These are phyloP conservation scores for Selaginella tamariscina DNA, from an alignment of 75 land plant species.

Conservation along the genomic window DNA sequence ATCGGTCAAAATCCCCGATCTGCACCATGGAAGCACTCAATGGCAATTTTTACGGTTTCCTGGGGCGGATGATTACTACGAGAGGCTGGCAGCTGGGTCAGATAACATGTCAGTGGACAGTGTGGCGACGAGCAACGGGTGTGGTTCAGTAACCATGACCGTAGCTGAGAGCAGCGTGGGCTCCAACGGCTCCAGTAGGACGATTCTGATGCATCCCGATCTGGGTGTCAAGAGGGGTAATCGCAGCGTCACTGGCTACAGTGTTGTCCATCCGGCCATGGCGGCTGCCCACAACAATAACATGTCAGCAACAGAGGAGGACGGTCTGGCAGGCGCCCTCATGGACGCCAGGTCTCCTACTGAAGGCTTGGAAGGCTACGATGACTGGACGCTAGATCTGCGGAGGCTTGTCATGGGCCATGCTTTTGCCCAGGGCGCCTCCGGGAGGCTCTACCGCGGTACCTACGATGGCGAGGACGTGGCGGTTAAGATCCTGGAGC, in stretches of 20 bases:
- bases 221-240: background rate
- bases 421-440: conserved; percentile 43
- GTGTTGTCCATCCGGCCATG: background rate
- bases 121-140: background rate
- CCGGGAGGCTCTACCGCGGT: background rate
- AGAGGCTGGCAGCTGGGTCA: background rate
- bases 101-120: background rate
- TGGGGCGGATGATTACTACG: background rate
- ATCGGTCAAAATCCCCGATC: background rate
- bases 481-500: conserved; percentile 1
- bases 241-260: background rate
- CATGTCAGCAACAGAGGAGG: background rate
- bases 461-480: background rate
- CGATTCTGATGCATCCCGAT: background rate
- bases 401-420: background rate
- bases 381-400: background rate
- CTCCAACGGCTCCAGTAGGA: background rate
- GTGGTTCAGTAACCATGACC: background rate
- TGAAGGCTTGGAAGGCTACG: background rate
- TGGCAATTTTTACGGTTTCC: background rate
- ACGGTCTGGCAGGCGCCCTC: background rate
- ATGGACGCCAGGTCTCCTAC: background rate
- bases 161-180: background rate
- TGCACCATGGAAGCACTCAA: background rate
- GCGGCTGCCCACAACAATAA: no score